Base-by-base conservation (phyloP, 2,329 filamentous ascomycete genomes). In the Fusarium neocosmosporiellum region DNA sequence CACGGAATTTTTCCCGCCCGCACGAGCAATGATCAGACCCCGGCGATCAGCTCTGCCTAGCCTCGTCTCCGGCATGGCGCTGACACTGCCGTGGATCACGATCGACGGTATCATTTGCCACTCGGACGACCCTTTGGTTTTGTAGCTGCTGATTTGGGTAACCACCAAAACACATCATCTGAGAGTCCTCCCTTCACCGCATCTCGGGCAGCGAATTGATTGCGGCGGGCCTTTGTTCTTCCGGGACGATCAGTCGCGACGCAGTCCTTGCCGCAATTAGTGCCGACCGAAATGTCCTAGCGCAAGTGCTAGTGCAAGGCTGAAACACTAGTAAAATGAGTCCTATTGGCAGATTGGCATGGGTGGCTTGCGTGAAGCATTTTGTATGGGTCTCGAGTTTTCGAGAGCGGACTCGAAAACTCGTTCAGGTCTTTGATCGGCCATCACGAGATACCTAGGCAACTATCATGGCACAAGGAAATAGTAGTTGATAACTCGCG, bases 91-190 rank as follows among this genome's bases (percentile, higher is more conserved):
- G 67, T 64, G 36, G 53, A 58, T 66, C 41, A 11, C 57, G 74
- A 76, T 76, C 74, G 69, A 65, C 74, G 55, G 20, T 37, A 64
- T 65, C 61, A 69, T 74, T 67, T 68, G 66, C 70, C 72, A 50
- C 59, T 66, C 60, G 39, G 63, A 62, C 34, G 34, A 73, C 59
- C 59, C 63, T 71, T 59, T 68, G 59, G 70, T 67, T 64, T 50
- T 50, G 59, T 59, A 55, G 66, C 60, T 50, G 46, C 70, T 53
- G 39, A 50, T 70, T 67, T 67, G 41, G 59, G 70, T 64, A 64
- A 70, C 57, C 34, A 24, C 46, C 27, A 13, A 59, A n/a, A 57
- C 67, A 70, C 31, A 62, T 71, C 70, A 65, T 57, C 63, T 33
- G 64, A 67, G 22, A 50, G 27, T 50, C 37, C 36, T 70, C 37